These are phyloP conservation scores for Cryptococcus sp. DNA, from an alignment of 1,284 basidiomycete genomes.

Conservation along the genomic window DNA sequence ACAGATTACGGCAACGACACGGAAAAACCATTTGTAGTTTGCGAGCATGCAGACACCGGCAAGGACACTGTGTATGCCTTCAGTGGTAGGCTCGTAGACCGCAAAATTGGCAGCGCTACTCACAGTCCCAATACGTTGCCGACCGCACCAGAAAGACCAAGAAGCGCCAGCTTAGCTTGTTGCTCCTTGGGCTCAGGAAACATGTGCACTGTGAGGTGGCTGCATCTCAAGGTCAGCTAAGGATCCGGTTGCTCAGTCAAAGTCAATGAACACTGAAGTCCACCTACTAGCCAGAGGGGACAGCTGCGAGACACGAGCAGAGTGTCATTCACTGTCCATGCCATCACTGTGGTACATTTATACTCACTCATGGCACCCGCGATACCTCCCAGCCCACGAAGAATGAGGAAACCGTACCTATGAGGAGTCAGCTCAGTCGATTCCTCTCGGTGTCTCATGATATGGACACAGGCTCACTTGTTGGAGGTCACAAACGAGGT, in stretches of 20 bases:
- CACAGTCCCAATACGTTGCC: constrained; percentile 38
- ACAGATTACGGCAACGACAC: constrained; percentile 40
- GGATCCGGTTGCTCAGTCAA: no score
- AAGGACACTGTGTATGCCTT: constrained; percentile 14
- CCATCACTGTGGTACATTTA: not conserved
- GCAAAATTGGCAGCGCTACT: not conserved
- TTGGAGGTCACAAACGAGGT: constrained; percentile 41
- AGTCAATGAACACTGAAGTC: no score
- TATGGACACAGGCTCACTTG: constrained; percentile 36
- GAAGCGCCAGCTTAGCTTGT: constrained; percentile 32
- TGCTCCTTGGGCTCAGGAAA: constrained; percentile 39
- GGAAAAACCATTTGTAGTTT: constrained; percentile 42
- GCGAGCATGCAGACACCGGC: constrained; percentile 36
- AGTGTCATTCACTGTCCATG: not conserved
- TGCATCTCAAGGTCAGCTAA: not conserved
- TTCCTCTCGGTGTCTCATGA: not conserved
- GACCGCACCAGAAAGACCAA: constrained; percentile 31
- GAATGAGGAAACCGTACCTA: constrained; percentile 43
- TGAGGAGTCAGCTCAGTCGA: not conserved
- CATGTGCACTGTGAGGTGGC: constrained; percentile 39
- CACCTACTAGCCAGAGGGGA: constrained; percentile 35
- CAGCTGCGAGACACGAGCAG: constrained; percentile 5
- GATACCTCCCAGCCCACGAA: constrained; percentile 44
- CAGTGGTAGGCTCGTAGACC: not conserved
- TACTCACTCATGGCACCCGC: constrained; percentile 31